Percentiles rank a stretch among this genome's conserved stretches.
Conservation (phyloP, 2,329 filamentous ascomycete genomes). For the Stagonosporopsis rhizophila region DNA sequence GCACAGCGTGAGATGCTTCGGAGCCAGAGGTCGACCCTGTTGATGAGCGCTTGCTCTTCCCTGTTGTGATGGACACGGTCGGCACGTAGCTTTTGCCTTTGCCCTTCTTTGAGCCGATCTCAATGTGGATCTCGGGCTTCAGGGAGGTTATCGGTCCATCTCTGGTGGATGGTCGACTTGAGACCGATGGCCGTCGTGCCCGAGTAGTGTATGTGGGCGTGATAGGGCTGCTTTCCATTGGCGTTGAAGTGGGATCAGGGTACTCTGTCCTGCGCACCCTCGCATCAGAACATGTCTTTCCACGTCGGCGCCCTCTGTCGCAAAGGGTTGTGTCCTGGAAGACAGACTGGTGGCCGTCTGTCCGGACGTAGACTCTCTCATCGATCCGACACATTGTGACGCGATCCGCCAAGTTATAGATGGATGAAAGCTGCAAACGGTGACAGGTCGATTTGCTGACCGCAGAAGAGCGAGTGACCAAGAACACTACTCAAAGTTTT, state of each 20-base stretch:
- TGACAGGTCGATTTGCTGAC: neutral
- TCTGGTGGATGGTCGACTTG: conserved; percentile 35
- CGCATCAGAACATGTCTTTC: conserved; percentile 35
- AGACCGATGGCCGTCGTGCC: conserved; percentile 33
- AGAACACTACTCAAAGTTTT: neutral
- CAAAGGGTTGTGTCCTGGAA: conserved; percentile 37
- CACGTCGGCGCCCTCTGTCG: conserved; percentile 28
- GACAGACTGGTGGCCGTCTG: conserved; percentile 34
- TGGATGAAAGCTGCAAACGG: neutral
- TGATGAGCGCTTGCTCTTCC: conserved; percentile 32
- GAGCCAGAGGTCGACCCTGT: conserved; percentile 32
- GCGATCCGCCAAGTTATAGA: neutral
- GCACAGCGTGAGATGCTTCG: conserved; percentile 39
- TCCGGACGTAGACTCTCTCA: conserved; percentile 36
- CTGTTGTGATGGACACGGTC: conserved; percentile 24
- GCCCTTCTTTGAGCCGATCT: conserved; percentile 35
- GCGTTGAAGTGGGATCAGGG: conserved; percentile 40
- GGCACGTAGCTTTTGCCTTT: conserved; percentile 35
- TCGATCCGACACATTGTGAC: conserved; percentile 44
- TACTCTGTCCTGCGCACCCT: conserved; percentile 35
- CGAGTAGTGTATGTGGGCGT: conserved; percentile 40
- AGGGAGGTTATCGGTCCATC: conserved; percentile 29
- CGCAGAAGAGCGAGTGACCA: neutral
- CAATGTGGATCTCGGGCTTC: conserved; percentile 40
- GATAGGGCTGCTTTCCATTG: conserved; percentile 38